Percentiles rank a stretch among this genome's conserved stretches.
Evolutionary conservation across 2,329 filamentous ascomycete genomes (phyloP).

Genomic region (Pseudogymnoascus verrucosus): DNA sequence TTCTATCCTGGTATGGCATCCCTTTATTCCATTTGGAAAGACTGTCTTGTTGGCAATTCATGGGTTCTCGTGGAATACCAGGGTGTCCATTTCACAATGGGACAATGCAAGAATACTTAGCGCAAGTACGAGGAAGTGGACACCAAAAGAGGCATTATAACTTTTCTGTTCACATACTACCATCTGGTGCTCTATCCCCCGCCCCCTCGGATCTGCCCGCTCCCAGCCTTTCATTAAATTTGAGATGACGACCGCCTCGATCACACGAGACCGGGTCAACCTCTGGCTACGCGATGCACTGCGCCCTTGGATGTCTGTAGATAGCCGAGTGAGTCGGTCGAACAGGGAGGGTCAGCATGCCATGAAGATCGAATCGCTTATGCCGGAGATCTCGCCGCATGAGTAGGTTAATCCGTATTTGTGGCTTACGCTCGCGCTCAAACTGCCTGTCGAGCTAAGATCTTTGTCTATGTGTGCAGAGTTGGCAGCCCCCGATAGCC

Average conservation of each 20-base stretch:
- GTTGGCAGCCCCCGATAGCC: background rate
- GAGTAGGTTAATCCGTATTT: background rate
- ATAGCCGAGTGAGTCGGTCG: no score
- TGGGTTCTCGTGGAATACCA: conserved; percentile 10
- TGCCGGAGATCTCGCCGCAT: background rate
- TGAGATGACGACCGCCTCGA: no score
- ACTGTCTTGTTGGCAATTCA: background rate
- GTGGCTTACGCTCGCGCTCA: background rate
- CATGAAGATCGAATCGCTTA: background rate
- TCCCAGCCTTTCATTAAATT: no score
- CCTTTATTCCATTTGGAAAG: background rate
- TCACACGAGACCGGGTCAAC: no score
- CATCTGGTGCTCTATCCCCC: no score
- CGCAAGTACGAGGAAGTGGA: no score
- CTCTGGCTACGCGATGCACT: no score
- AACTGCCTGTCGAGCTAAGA: background rate
- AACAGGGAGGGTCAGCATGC: no score
- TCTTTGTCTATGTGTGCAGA: background rate
- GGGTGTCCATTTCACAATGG: background rate
- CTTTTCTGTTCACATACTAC: no score
- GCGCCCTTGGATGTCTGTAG: no score
- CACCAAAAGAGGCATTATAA: no score
- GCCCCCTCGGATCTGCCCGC: no score
- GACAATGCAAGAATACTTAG: background rate
- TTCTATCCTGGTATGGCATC: background rate